Evolutionary conservation across 1,284 basidiomycete genomes (phyloP), one percentile per base, ranked within the genome.

Genomic region (Trichosporon asahii): DNA sequence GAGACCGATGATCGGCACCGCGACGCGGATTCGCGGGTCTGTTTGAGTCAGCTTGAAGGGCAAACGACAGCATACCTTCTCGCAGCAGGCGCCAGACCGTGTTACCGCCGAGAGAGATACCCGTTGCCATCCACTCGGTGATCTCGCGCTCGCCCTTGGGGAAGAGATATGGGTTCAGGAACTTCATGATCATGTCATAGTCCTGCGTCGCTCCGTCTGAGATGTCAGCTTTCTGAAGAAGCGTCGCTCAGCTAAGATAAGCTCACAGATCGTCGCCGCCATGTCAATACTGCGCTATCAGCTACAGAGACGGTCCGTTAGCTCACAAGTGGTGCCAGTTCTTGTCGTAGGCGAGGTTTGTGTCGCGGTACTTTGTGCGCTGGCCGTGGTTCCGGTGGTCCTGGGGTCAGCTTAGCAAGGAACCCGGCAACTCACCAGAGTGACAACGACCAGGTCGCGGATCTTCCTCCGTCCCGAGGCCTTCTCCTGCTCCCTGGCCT

Each of bases 371-470:
- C 2, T 88, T 80, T 14, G 88, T 77, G 35, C 92, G 84, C 60
- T 81, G 79, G 6, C 91, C 92, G 73, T 93, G 92, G 76, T 93
- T 93, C 2, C 91, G 86, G 74, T 92, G 91, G 75, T 93, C 91
- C 91, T 92, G 72, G 9, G 25, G 31, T 65, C 40, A 64, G 25
- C 67, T 35, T 2, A 31, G 23, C 35, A 15, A 55, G 11, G 33
- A 44, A 2, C 31, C 15, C 23, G 23, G 25, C 6, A 27, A 73
- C 79, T 66, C 61, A 82, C 82, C 9, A 84, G 66, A 1, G 82
- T 82, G 18, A 84, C 78, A 0, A 84, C 76, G 1, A 84, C 70
- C 53, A 82, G 63, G 68, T 82, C 80, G 65, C 78, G 74, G 57
- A 72, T 76, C 37, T 70, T 72, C 23, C 70, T 46, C 29, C 75